Evolutionary conservation across 805 yeast species (phyloP), one percentile per base, ranked within the genome.

Genomic region (Yarrowia bubula): DNA sequence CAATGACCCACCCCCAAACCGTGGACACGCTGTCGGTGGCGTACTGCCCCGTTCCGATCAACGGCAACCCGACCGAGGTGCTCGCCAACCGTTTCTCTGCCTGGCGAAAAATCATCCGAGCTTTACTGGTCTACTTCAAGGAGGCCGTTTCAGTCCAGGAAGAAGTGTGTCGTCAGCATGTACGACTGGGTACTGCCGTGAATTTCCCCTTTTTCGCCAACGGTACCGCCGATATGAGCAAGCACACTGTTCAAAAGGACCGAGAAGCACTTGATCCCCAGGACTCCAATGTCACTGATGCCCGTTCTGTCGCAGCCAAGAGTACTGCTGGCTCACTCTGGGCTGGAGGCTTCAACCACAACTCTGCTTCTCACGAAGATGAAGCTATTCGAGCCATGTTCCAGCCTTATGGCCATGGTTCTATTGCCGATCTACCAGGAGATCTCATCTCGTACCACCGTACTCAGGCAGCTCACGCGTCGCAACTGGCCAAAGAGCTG

Each of bases 61-160:
- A 48, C 39, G 57, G 57, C 15, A 61, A 32, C 69, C 98, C 98
- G 10, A 92, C 98, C 0, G 98, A 92, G 66, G 84, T 89, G 7
- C 79, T 93, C 67, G 95, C 97, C 1, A 81, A 84, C 33, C 80
- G 98, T 68, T 92, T 93, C 74, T 82, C 86, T 58, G 88, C 96
- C 2, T 93, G 98, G 97, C 80, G 97, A 66, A 81, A 83, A 44
- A 84, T 92, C 65, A 86, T 92, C 66, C 85, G 86, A 67, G 87
- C 93, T 39, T 77, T 93, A 65, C 81, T 90, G 18, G 84, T 82
- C 53, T 93, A 93, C 72, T 79, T 93, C 68, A 84, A 83, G 67
- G 97, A 92, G 71, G 86, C 86, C 43, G 91, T 90, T 9, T 83
- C 89, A 13, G 92, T 90, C 65, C 95, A 92, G 73, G 97, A 92